Base-by-base conservation (phyloP, 2,329 filamentous ascomycete genomes). In the Calycina herbarum region DNA sequence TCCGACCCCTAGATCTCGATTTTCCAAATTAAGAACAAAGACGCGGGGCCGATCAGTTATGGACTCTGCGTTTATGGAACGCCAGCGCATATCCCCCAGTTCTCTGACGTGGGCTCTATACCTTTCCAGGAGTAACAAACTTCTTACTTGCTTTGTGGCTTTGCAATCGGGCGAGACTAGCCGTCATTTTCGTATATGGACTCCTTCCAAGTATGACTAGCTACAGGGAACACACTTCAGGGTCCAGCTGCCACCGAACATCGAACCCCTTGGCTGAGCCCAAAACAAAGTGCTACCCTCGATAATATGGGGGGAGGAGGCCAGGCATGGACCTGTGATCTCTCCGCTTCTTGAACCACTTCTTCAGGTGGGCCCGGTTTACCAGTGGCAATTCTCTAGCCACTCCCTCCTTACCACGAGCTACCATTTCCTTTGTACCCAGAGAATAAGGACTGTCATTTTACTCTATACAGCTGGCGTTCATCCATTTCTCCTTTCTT, bases 11-110 rank as follows among this genome's bases (percentile, higher is more conserved):
- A 13, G 24, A 27, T 54, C 48, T 54, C 48, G 24, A 54, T 7
- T 54, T 54, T 54, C 48, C 48, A 24, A 27, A 54, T 54, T 54
- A 54, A 54, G 48, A 54, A 54, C 48, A 54, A 54, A 54, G 48
- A 13, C 48, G 48, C 48, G 48, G 48, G 48, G 15, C 20, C 20
- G 20, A 54, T 54, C 48, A 27, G 48, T 54, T 54, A 24, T 27
- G 48, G 10, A 27, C 11, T 54, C 20, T 54, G 20, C 20, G n/a
- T 27, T 24, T 5, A 54, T 54, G 20, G 48, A 11, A 27, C 20
- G 48, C 48, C 48, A 54, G 48, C n/a, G 20, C 48, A 54, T 24
- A 27, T 54, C 48, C 48, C 20, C 20, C 3, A 5, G 20, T 20
- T 13, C 48, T 54, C 48, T 27, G 48, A 54, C n/a, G 48, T 54